phyloP scores from a whole-genome alignment of 352 stramenopile species.

The Pythium chondricola region DNA sequence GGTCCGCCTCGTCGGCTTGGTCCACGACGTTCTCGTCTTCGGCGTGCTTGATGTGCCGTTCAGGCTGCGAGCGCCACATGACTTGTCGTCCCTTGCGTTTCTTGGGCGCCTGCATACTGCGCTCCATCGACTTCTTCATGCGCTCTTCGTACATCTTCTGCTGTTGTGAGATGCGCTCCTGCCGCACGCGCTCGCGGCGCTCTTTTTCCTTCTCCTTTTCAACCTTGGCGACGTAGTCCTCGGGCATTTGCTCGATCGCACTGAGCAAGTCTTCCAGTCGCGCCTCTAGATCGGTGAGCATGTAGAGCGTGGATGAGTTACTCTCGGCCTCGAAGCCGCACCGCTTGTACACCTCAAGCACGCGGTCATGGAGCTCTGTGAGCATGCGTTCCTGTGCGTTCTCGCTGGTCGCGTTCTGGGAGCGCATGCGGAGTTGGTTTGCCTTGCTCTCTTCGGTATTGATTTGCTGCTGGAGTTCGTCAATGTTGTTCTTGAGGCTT shows the following conservation, averaged over 20 bases:
- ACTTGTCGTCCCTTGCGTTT: constrained; percentile 89
- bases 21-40: constrained; percentile 79
- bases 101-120: constrained; percentile 90
- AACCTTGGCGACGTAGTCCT: constrained; percentile 91
- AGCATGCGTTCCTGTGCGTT: constrained; percentile 88
- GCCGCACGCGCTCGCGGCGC: constrained; percentile 85
- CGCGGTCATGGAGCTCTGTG: constrained; percentile 83
- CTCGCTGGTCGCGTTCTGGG: constrained; percentile 63
- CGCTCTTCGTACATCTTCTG: constrained; percentile 92
- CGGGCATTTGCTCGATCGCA: constrained; percentile 89
- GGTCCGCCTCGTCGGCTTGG: constrained; percentile 74
- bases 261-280: constrained; percentile 88
- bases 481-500: constrained; percentile 83
- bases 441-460: constrained; percentile 78
- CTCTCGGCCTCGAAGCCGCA: constrained; percentile 91
- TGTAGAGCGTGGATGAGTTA: constrained; percentile 90
- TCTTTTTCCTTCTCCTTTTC: constrained; percentile 96
- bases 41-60: constrained; percentile 65
- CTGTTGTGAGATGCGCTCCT: constrained; percentile 89
- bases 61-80: constrained; percentile 89
- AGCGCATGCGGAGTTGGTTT: constrained; percentile 60
- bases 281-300: constrained; percentile 91
- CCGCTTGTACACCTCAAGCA: constrained; percentile 87
- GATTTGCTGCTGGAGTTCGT: constrained; percentile 88
- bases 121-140: constrained; percentile 92